Percentiles rank a stretch among this genome's conserved stretches.
Conservation (phyloP, 1,284 basidiomycete genomes). For the Ceratobasidium sp. region DNA sequence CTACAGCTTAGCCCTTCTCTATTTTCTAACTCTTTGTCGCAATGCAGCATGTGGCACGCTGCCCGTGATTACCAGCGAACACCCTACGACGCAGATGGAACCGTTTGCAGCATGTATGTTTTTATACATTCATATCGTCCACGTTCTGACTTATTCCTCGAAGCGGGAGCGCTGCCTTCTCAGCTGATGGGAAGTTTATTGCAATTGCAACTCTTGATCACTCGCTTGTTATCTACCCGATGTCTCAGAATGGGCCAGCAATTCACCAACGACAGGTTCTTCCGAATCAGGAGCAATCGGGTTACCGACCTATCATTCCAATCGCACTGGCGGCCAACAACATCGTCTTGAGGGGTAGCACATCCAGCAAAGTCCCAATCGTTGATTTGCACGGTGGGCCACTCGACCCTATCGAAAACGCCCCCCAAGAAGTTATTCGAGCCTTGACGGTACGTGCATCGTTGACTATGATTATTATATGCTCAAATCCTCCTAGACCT, state of each 20-base stretch:
- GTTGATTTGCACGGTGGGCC: neutral
- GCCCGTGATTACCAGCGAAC: slow-evolving; percentile 5
- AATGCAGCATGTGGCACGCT: neutral
- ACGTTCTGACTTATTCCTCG: too few relatives aligned
- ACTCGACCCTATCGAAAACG: neutral
- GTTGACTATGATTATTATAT: too few relatives aligned
- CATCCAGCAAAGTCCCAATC: neutral
- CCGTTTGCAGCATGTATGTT: neutral
- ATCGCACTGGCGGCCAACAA: neutral
- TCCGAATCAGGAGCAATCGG: neutral
- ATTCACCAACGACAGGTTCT: neutral
- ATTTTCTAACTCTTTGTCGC: neutral
- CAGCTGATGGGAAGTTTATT: neutral
- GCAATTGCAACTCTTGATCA: neutral
- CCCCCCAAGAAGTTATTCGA: neutral
- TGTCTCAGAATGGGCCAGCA: neutral
- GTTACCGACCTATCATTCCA: neutral
- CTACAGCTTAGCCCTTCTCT: too few relatives aligned
- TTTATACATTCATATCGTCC: neutral
- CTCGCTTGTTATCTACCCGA: neutral
- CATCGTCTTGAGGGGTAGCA: neutral
- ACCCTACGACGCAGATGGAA: neutral
- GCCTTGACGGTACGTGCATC: neutral
- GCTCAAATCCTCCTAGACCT: neutral
- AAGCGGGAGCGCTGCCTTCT: neutral